Evolutionary conservation across 2,329 filamentous ascomycete genomes (phyloP), one percentile per base, ranked within the genome.

Genomic region (Alternaria brassicae): DNA sequence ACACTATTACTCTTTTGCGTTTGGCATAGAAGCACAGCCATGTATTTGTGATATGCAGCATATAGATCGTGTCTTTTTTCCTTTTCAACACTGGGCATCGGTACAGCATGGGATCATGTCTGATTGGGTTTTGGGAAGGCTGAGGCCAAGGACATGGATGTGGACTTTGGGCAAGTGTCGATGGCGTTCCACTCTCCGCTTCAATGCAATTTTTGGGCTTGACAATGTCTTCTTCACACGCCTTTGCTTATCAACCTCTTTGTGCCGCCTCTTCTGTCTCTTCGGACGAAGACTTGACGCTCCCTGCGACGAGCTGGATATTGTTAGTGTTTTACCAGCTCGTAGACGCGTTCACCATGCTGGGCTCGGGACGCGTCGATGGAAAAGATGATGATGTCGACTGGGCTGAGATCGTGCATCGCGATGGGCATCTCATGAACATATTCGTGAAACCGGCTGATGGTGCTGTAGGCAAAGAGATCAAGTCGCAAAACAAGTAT

Each of bases 361-460:
- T 58, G 34, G 44, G 52, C 25, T 45, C 41, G 5, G 42, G 41
- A 15, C 47, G 56, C 3, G 34, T 28, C 6, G 37, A 45, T 2
- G 36, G 37, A 12, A 13, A 49, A 0, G 15, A 45, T 12, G 49
- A 25, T 37, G 25, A n/a, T n/a, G 45, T 15, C 19, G 23, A 51
- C 2, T 62, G 56, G 60, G 50, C 41, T 15, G 36, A 49, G 6
- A 59, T 59, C 13, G 44, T 56, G 2, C 60, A 62, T 36, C 41
- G 19, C 1, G 56, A 62, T 12, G 13, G 58, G 9, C 42, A 50
- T 30, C 30, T 42, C 5, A 8, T 30, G 2, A 62, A 62, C n/a
- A 39, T 62, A 21, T 59, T 59, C n/a, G 30, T 62, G 3, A 36
- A 57, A 9, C 13, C 54, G 34, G 21, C 37, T 2, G 6, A 12